Evolutionary conservation across 1,284 basidiomycete genomes (phyloP).

Genomic region (Apiotrichum sp.): DNA sequence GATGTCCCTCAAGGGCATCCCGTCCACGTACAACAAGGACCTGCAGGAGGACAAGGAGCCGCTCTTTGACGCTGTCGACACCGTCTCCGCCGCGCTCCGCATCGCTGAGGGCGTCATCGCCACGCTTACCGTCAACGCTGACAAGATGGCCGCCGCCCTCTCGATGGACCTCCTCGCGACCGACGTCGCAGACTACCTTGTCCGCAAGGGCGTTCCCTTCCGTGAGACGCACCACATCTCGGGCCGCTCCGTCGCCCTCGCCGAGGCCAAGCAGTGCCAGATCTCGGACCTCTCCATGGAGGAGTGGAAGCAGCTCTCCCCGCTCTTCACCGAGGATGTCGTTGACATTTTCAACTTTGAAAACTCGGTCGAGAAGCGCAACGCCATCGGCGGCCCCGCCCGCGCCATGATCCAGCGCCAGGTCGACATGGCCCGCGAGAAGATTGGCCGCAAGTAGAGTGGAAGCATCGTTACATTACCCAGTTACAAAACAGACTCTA

Average conservation of each 20-base stretch:
- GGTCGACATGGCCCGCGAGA: constrained; percentile 59
- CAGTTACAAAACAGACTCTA: too few relatives aligned
- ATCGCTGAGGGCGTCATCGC: constrained; percentile 93
- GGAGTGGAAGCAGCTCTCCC: constrained; percentile 70
- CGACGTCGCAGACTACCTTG: constrained; percentile 94
- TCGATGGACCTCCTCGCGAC: constrained; percentile 98
- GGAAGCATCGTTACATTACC: neutral
- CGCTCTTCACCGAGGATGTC: constrained; percentile 77
- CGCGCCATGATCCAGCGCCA: constrained; percentile 79
- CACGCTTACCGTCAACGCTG: constrained; percentile 77
- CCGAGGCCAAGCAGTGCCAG: constrained; percentile 73
- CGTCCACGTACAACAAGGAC: constrained; percentile 99
- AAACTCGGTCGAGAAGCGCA: constrained; percentile 85
- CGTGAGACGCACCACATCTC: constrained; percentile 98
- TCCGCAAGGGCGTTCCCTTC: constrained; percentile 97
- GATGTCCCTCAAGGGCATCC: constrained; percentile 94
- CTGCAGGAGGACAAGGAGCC: constrained; percentile 98
- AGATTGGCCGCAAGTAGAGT: constrained; percentile 3
- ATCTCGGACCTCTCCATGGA: constrained; percentile 72
- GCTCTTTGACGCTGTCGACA: constrained; percentile 89
- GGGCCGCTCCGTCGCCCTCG: constrained; percentile 88
- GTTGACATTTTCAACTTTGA: constrained; percentile 83
- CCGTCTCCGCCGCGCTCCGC: constrained; percentile 77
- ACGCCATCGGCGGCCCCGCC: constrained; percentile 88
- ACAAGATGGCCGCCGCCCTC: constrained; percentile 82